Evolutionary conservation across 805 yeast species (phyloP), one percentile per base, ranked within the genome.

Genomic region (Torulaspora indica): DNA sequence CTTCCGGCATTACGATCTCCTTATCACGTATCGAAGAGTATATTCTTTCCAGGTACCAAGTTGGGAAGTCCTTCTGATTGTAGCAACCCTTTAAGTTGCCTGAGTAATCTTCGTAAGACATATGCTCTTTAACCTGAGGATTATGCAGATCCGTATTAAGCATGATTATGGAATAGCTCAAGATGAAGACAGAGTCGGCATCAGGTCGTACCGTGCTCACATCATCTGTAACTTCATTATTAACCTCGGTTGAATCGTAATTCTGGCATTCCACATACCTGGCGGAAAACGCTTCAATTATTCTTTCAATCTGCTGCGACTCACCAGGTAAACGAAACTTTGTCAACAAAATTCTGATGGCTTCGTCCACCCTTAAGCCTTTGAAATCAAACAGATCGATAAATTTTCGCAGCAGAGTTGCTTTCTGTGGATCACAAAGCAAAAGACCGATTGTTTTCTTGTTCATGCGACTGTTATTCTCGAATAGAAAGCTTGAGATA

Each of bases 1-100:
- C 98, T 57, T 93, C 98, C 0, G 98, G 98, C 90, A 95, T 86
- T 38, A 93, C 87, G 51, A 93, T 93, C 64, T 93, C 99, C 41
- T 84, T 77, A 44, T 82, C 86, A 48, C 79, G 75, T 43, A 93
- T 90, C 1, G 95, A 84, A 20, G 76, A 69, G 64, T 85, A 93
- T 20, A 91, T 88, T 51, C 77, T 84, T 47, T 82, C 80, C 49
- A 91, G 70, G 58, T 88, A 91, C 85, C 95, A 89, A 18, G 74
- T 74, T 3, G 95, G 91, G 68, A 85, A 90, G 64, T 90, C 93
- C 29, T 76, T 74, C 15, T 78, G 77, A 52, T 81, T 82, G 58
- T 82, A 81, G 20, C 88, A 84, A 5, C 95, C 95, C 51, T 86
- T 75, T 49, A 93, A 69, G 57, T 91, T 91, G 52, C 77, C 74